Conservation (phyloP, 108 stramenopile species). For the Nitzschia palea region DNA sequence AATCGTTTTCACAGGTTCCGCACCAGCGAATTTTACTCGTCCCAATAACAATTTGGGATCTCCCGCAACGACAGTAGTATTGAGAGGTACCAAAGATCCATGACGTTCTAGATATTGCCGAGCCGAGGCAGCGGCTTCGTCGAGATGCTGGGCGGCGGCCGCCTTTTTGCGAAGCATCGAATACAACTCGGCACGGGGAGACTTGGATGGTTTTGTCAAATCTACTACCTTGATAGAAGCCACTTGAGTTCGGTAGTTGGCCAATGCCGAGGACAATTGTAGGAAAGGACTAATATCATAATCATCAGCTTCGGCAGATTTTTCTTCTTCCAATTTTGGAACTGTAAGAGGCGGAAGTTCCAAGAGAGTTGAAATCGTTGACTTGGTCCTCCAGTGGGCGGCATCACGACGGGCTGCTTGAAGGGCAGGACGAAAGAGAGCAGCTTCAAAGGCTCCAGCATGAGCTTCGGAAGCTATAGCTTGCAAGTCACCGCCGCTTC, state of each 20-base stretch:
- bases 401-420: conserved; percentile 65
- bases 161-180: conserved; percentile 33
- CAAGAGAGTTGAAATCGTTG: conserved; percentile 35
- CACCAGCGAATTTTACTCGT: conserved; percentile 33
- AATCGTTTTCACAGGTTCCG: conserved; percentile 24
- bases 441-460: conserved; percentile 52
- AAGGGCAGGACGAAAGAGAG: conserved; percentile 76
- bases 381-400: conserved; percentile 68
- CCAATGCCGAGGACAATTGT: conserved; percentile 39
- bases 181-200: conserved; percentile 33
- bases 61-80: not conserved
- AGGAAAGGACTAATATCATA: conserved; percentile 19
- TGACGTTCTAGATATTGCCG: conserved; percentile 36
- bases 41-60: conserved; percentile 20
- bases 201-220: conserved; percentile 22
- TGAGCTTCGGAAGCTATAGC: conserved; percentile 10
- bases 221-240: conserved; percentile 53
- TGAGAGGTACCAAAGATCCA: conserved; percentile 1
- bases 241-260: conserved; percentile 29
- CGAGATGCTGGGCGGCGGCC: conserved; percentile 27
- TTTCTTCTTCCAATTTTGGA: conserved; percentile 23
- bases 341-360: conserved; percentile 43
- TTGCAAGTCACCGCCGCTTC: conserved; percentile 12
- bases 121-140: conserved; percentile 31
- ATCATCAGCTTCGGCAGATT: conserved; percentile 24